phyloP scores from a whole-genome alignment of 208 protist genomes.

The Blechomonas ayalai region DNA sequence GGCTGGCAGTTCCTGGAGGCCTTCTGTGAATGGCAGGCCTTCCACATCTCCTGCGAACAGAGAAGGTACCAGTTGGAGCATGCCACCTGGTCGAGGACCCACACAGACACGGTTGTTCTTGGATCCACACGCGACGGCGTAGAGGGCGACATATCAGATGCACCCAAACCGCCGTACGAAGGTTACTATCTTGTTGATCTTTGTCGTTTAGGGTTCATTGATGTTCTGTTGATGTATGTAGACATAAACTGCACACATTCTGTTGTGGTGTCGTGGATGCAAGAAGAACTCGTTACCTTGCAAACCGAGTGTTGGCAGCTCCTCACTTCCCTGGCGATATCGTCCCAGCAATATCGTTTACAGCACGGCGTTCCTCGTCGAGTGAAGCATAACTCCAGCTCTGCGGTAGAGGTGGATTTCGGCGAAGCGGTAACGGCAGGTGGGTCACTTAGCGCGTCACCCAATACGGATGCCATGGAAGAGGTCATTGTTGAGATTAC shows the following conservation, averaged over 20 bases:
- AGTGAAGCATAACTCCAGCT: too few relatives aligned
- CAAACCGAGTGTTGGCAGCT: conserved; percentile 65
- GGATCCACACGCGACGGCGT: not conserved
- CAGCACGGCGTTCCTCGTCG: too few relatives aligned
- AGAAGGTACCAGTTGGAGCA: conserved; percentile 5
- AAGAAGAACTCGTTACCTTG: conserved; percentile 56
- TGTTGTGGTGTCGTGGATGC: conserved; percentile 51
- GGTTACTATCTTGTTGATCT: conserved; percentile 31
- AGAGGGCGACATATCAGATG: not conserved
- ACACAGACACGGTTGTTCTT: not conserved
- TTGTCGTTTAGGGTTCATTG: conserved; percentile 45
- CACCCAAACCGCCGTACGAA: conserved; percentile 7
- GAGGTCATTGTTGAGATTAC: too few relatives aligned
- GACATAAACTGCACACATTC: conserved; percentile 38
- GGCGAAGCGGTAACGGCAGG: too few relatives aligned
- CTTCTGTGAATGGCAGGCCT: conserved; percentile 60
- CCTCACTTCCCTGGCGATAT: conserved; percentile 49
- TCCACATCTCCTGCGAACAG: conserved; percentile 13
- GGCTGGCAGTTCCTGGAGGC: conserved; percentile 63
- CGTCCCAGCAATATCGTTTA: conserved; percentile 20
- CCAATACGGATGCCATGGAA: too few relatives aligned
- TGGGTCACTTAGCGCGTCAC: too few relatives aligned
- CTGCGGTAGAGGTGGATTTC: too few relatives aligned
- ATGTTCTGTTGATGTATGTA: conserved; percentile 64
- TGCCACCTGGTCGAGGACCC: not conserved